phyloP scores from a whole-genome alignment of 192 early-diverging fungal genomes.

The Coemansia sp. region DNA sequence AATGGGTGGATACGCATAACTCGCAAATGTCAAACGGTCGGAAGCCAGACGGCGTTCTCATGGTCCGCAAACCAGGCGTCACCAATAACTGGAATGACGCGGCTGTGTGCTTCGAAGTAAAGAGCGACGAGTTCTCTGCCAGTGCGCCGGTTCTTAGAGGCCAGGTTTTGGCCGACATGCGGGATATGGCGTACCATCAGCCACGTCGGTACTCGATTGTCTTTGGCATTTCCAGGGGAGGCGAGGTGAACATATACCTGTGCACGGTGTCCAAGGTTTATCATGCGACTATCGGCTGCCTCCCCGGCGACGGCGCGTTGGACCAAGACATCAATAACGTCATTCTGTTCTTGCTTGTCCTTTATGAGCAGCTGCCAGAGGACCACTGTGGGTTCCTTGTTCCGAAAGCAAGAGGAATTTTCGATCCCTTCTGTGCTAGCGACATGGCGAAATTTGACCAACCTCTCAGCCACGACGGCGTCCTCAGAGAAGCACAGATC shows the following conservation, averaged over 20 bases:
- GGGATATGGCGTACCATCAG: constrained; percentile 6
- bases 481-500: not conserved
- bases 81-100: not conserved
- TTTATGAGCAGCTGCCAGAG: not conserved
- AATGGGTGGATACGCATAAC: constrained; percentile 5
- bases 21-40: not conserved
- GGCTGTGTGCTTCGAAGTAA: not conserved
- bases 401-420: not conserved
- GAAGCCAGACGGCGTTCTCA: not conserved
- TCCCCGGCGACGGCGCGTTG: not conserved
- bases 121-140: not conserved
- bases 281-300: not conserved
- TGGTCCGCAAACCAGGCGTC: not conserved
- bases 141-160: not conserved
- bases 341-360: not conserved
- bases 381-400: not conserved
- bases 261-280: not conserved
- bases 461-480: not conserved
- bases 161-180: not conserved
- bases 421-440: not conserved
- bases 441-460: not conserved
- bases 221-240: not conserved
- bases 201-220: constrained; percentile 3
- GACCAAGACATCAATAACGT: not conserved
- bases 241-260: constrained; percentile 3